phyloP scores from a whole-genome alignment of 148 eudicot species.

The Silene uniflora region DNA sequence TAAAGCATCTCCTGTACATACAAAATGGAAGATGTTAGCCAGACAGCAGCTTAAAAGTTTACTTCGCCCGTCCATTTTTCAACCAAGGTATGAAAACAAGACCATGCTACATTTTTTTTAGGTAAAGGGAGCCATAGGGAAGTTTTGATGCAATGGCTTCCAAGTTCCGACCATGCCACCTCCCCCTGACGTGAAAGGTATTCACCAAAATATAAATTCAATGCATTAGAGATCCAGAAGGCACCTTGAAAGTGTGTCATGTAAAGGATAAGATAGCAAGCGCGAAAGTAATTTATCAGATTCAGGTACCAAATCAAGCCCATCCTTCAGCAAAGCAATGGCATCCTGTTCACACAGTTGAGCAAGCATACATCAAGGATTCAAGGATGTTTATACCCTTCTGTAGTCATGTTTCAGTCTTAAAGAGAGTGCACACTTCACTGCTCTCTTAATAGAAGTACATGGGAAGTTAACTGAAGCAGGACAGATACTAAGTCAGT shows the following conservation, averaged over 20 bases:
- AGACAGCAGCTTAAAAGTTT: not conserved
- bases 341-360: no score
- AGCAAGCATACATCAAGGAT: not conserved
- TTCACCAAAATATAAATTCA: not conserved
- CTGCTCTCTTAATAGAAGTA: no score
- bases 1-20: not conserved
- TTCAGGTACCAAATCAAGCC: no score
- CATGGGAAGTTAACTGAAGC: no score
- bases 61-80: not conserved
- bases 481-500: no score
- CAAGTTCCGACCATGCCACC: no score
- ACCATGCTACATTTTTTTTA: not conserved
- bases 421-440: no score
- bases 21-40: not conserved
- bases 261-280: slow-evolving; percentile 74
- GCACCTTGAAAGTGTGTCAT: slow-evolving; percentile 68
- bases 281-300: slow-evolving; percentile 59
- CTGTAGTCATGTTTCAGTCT: not conserved
- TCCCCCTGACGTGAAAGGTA: not conserved
- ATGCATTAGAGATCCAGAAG: slow-evolving; percentile 13
- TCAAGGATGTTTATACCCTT: slow-evolving; percentile 9
- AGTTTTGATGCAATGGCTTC: no score
- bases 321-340: no score
- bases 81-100: not conserved
- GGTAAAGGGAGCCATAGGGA: no score